Evolutionary conservation across 1,284 basidiomycete genomes (phyloP), one percentile per base, ranked within the genome.

Genomic region (Cystobasidium pallidum): DNA sequence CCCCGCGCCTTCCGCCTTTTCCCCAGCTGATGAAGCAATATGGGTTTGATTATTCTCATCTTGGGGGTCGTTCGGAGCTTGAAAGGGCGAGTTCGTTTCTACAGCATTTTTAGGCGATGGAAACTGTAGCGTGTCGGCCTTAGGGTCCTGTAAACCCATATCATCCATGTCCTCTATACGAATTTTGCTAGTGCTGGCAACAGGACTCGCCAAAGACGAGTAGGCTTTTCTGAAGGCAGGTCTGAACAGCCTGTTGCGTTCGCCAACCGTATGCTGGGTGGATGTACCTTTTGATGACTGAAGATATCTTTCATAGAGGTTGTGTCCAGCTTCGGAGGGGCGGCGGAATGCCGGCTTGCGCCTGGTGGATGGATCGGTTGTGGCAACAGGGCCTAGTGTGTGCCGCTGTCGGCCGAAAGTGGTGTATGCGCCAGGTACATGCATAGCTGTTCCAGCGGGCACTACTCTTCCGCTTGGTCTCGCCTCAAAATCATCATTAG

Each of bases 151-250:
- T 19, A 39, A 21, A n/a, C 51, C 62, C 28, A 64, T 49, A 2
- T 34, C 45, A 26, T 64, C 62, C 47, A 64, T 45, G 26, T 64
- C 62, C 34, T 64, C 62, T 30, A 64, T 64, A 2, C 47, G 43
- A 30, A 64, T 32, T 4, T 28, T 51, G 30, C 62, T 64, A 24
- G 43, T 19, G 32, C 26, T 64, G 11, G 62, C 62, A 6, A 64
- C 62, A 1, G 62, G 26, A 36, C 45, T 51, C 13, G 43, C 28
- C n/a, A 32, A n/a, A n/a, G 43, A 19, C 13, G 45, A 47, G 17
- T 49, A 64, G 4, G 28, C 30, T 36, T 36, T 36, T 28, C 62
- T 13, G 32, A 49, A 64, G 13, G 45, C 26, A 15, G 62, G 45
- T 51, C 47, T 49, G 13, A 41, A 24, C 13, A 61, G 58, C 24